Percentiles rank a stretch among this genome's conserved stretches.
Evolutionary conservation across 371 early-diverging fungal species (phyloP).

Genomic region (Apophysomyces variabilis): DNA sequence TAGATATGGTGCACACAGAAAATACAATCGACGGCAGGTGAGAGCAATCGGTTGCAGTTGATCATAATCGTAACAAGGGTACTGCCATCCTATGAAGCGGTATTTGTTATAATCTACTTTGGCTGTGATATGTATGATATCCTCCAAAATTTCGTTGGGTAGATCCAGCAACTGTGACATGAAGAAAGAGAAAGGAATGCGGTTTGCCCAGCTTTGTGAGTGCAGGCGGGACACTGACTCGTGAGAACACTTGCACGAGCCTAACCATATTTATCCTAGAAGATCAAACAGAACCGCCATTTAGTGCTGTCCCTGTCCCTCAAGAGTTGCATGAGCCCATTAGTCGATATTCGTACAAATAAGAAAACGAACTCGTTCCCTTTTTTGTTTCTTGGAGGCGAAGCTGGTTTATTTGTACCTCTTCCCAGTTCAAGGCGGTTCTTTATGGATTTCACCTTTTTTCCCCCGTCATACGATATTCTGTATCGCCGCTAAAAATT

Average conservation of each 20-base stretch:
- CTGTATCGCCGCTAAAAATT: conserved; percentile 1
- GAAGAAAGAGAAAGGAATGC: background rate
- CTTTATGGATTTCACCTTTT: no score
- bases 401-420: no score
- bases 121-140: conserved; percentile 34
- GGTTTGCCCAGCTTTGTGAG: background rate
- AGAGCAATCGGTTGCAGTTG: conserved; percentile 42
- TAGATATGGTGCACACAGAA: conserved; percentile 43
- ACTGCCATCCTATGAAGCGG: conserved; percentile 46
- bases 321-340: background rate
- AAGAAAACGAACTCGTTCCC: background rate
- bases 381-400: no score
- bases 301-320: background rate
- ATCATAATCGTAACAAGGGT: conserved; percentile 40
- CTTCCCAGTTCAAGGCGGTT: no score
- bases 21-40: conserved; percentile 40
- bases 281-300: background rate
- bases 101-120: conserved; percentile 18
- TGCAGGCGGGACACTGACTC: background rate
- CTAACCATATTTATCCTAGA: conserved; percentile 1
- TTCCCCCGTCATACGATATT: background rate
- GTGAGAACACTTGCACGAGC: conserved; percentile 4
- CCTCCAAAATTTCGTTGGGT: conserved; percentile 45
- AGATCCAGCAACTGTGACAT: conserved; percentile 27
- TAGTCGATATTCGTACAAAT: background rate